A percentile compares a stretch with the other conserved stretches of the same genome.
phyloP scores from a whole-genome alignment of 129 eudicot genomes.

The Silybum marianum region DNA sequence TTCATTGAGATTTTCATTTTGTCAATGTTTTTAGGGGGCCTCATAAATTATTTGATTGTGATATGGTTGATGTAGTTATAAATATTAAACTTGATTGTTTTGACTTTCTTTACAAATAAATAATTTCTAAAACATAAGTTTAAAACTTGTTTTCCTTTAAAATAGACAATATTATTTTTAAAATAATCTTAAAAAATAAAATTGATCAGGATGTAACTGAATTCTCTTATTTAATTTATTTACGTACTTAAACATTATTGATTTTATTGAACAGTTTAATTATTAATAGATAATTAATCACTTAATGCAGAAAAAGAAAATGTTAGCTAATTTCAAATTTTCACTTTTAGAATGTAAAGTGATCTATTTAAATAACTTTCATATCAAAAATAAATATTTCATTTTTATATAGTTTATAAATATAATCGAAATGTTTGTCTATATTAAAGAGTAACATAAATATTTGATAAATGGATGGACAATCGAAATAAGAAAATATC shows the following conservation, averaged over 20 bases:
- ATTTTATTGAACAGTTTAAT: neutral
- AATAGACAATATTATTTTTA: neutral
- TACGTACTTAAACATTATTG: too few species aligned
- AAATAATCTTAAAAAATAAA: too few species aligned
- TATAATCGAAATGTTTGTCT: neutral
- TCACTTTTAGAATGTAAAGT: neutral
- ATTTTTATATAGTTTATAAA: too few species aligned
- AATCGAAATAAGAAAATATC: neutral
- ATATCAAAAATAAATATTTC: neutral
- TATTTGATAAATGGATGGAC: neutral
- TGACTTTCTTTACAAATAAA: neutral
- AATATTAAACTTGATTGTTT: neutral
- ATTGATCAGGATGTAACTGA: neutral
- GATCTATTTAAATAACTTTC: neutral
- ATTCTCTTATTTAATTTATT: neutral
- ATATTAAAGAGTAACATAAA: neutral
- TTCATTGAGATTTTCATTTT: neutral
- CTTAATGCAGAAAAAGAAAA: neutral
- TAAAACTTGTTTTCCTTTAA: neutral
- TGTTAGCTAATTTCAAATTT: neutral
- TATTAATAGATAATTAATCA: neutral
- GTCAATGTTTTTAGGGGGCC: neutral
- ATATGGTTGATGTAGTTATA: neutral
- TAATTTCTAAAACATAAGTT: too few species aligned
- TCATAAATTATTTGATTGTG: slow-evolving; percentile 1